Evolutionary conservation across 768 basidiomycete species (phyloP), one percentile per base, ranked within the genome.

Genomic region (Xerocomellus chrysenteron): DNA sequence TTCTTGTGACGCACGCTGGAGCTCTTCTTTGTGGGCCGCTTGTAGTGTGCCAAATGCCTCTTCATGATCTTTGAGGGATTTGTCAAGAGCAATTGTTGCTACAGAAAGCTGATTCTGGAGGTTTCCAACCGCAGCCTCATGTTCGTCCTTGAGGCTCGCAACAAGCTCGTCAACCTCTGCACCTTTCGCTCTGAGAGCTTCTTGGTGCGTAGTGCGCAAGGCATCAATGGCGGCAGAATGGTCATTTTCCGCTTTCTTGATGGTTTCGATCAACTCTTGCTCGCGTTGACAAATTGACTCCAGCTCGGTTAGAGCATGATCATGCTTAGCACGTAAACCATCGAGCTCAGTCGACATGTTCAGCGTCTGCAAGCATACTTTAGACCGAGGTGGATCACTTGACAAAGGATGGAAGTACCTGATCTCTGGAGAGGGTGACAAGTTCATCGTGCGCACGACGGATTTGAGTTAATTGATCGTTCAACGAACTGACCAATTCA

Each of bases 271-370:
- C 45, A 92, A 73, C 33, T 81, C 78, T 14, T 76, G 74, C 65
- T 90, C 88, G 42, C 78, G 85, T 50, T 78, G 67, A 64, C 81
- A 77, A 43, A 85, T 76, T 47, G 79, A 75, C 60, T 88, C 83
- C 12, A 92, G 69, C 39, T 75, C 73, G 13, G 63, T 65, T 9
- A 87, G 67, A 48, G 82, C 76, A 13, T 83, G 77, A 50, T 79
- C 71, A 63, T 88, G 84, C 64, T 84, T 82, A 51, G 76, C 73
- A 50, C 84, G 86, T 24, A 94, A 76, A 28, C 81, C 84, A 60
- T 91, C 91, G 37, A 95, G 81, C 65, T 93, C 94, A 54, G 80
- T 85, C 10, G 92, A 92, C 86, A 96, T 91, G 67, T 96, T 96
- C 50, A 87, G 68, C 12, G 89, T 80, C 91, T 94, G 56, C 17